Percentiles rank a stretch among this genome's conserved stretches.
Conservation (phyloP, 2,329 filamentous ascomycete species). For the Arthrobotrys entomopaga region DNA sequence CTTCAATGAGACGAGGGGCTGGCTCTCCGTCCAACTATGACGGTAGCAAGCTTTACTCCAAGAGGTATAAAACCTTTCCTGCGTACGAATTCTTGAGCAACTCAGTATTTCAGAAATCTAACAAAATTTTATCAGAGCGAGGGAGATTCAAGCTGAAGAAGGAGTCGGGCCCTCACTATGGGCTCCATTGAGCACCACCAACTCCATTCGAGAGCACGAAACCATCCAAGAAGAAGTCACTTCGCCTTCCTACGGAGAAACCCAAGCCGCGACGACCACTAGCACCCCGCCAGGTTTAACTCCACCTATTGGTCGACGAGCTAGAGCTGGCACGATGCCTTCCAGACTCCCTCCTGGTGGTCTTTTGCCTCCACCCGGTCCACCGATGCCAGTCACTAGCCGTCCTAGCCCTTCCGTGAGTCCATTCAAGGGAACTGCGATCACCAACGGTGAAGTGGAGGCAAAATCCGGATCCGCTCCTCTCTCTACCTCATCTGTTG, state of each 20-base stretch:
- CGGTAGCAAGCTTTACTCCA: slow-evolving; percentile 82
- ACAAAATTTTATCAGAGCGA: slow-evolving; percentile 72
- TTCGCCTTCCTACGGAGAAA: slow-evolving; percentile 67
- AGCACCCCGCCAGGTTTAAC: slow-evolving; percentile 72
- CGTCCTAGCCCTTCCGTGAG: slow-evolving; percentile 86
- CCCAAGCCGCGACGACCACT: slow-evolving; percentile 64
- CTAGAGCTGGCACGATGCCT: slow-evolving; percentile 93
- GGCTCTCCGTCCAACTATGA: slow-evolving; percentile 97
- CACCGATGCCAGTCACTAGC: slow-evolving; percentile 77
- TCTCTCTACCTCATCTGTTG: slow-evolving; percentile 58
- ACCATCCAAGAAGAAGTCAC: slow-evolving; percentile 70
- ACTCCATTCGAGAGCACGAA: slow-evolving; percentile 83
- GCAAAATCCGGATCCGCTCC: slow-evolving; percentile 61
- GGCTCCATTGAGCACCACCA: slow-evolving; percentile 95
- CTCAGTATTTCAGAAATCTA: slow-evolving; percentile 49
- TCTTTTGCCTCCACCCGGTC: slow-evolving; percentile 65
- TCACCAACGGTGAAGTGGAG: slow-evolving; percentile 62
- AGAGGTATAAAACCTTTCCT: slow-evolving; percentile 74
- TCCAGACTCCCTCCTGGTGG: slow-evolving; percentile 87
- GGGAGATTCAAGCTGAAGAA: slow-evolving; percentile 97
- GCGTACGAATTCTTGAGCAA: slow-evolving; percentile 7
- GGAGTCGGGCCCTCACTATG: slow-evolving; percentile 81
- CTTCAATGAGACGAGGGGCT: slow-evolving; percentile 78
- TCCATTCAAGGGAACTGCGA: slow-evolving; percentile 76
- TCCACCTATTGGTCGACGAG: slow-evolving; percentile 76